phyloP scores from a whole-genome alignment of 2,329 filamentous ascomycete species.

The Leptoxyphium fumago region DNA sequence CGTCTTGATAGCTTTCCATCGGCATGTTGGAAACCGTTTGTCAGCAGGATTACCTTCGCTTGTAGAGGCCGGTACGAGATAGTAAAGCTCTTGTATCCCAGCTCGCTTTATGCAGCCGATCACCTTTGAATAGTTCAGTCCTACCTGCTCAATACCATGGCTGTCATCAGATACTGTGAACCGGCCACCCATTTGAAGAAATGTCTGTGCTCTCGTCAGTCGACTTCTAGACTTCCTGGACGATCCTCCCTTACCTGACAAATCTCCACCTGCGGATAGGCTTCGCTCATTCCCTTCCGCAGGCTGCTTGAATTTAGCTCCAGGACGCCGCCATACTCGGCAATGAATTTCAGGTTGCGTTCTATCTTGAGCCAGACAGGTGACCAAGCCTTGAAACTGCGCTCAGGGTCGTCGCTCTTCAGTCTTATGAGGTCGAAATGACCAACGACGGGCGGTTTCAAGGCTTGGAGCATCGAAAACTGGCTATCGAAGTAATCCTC shows the following conservation, averaged over 20 bases:
- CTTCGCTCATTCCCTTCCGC: constrained; percentile 79
- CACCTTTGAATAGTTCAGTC: constrained; percentile 63
- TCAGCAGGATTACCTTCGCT: background rate
- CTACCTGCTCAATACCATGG: constrained; percentile 75
- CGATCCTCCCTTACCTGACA: constrained; percentile 44
- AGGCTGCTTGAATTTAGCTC: constrained; percentile 82
- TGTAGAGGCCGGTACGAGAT: constrained; percentile 13
- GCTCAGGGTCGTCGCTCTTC: constrained; percentile 53
- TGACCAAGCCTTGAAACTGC: constrained; percentile 29
- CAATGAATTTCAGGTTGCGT: constrained; percentile 60
- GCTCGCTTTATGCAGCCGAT: constrained; percentile 55
- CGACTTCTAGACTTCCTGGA: background rate
- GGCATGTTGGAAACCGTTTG: background rate
- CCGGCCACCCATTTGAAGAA: constrained; percentile 55
- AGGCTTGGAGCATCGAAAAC: constrained; percentile 57
- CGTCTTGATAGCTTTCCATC: background rate
- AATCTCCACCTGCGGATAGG: constrained; percentile 70
- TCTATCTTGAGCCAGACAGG: constrained; percentile 57
- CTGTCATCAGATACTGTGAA: constrained; percentile 94
- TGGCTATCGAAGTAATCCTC: constrained; percentile 82
- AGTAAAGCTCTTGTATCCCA: constrained; percentile 45
- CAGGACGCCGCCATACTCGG: constrained; percentile 62
- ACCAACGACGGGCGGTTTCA: constrained; percentile 67
- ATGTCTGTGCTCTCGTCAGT: constrained; percentile 38
- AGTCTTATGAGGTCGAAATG: constrained; percentile 89